phyloP scores from a whole-genome alignment of 1,284 basidiomycete genomes.

The Boletus semigastroideus region DNA sequence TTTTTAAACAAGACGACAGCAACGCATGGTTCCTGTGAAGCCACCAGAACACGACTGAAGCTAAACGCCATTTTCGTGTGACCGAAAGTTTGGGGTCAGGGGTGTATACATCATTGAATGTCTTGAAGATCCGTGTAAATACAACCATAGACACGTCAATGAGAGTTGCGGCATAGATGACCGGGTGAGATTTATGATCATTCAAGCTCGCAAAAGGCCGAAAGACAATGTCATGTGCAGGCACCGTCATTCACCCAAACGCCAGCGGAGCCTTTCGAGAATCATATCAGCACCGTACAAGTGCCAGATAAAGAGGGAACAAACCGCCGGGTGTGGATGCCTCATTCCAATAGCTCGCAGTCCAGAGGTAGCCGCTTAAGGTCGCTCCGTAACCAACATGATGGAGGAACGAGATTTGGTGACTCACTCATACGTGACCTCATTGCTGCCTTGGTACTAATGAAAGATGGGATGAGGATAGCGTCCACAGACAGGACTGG shows the following conservation, averaged over 20 bases:
- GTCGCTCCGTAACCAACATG: background rate
- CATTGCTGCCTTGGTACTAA: no score
- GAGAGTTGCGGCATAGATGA: no score
- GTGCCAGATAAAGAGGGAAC: background rate
- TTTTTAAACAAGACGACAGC: background rate
- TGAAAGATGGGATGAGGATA: no score
- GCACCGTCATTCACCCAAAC: background rate
- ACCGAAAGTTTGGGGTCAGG: no score
- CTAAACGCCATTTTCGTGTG: no score
- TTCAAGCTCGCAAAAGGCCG: no score
- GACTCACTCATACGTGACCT: no score
- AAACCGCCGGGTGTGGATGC: background rate
- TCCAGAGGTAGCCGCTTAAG: background rate
- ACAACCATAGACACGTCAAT: no score
- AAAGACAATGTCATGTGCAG: background rate
- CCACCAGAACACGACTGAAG: no score
- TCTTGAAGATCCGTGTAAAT: no score
- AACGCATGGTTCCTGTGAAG: background rate
- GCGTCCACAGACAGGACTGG: no score
- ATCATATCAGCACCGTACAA: background rate
- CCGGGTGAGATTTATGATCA: no score
- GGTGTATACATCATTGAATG: background rate
- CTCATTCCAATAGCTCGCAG: slow-evolving; percentile 1
- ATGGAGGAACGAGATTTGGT: background rate
- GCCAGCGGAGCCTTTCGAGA: background rate